Evolutionary conservation across 768 basidiomycete genomes (phyloP), one percentile per base, ranked within the genome.

Genomic region (Brasilioporus rufonigricans): DNA sequence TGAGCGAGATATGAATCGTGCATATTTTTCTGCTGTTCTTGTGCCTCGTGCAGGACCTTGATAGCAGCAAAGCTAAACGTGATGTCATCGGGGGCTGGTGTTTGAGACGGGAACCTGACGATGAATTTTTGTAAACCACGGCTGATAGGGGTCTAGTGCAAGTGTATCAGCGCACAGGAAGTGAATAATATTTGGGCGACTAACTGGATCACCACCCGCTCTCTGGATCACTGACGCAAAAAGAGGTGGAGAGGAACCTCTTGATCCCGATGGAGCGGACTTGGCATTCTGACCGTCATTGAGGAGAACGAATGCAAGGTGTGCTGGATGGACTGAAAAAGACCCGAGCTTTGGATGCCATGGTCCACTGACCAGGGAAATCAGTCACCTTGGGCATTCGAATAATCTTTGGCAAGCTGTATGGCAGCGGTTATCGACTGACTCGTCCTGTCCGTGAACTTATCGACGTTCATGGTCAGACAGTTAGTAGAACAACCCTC

Each of bases 1-100:
- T 95, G 90, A 0, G 94, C 93, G 55, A 98, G 87, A 71, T 91
- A 97, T 2, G 87, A 87, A 69, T 95, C 93, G 65, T 89, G 87
- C 86, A 88, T 89, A 6, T 77, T 87, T 76, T 91, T 93, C 66
- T 89, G 88, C 24, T 90, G 72, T 13, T 75, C 80, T 57, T 89
- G 86, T 0, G 93, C 92, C 57, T 89, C 87, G 12, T 84, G 81
- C 31, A 96, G 72, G 40, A 92, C 79, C 64, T 85, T 83, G 55
- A 80, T 64, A 5, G 80, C 64, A 10, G 81, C 73, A 2, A 80
- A 73, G 29, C 85, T 82, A 48, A 92, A 69, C 2, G 84, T 76
- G 5, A 85, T 76, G 44, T 94, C 92, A 48, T 93, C 88, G 0
- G 96, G 96, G 9, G 92, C 78, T 23, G 97, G 96, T 26, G 79